Conservation (phyloP, 2,329 filamentous ascomycete species). For the Microdochium paspali region DNA sequence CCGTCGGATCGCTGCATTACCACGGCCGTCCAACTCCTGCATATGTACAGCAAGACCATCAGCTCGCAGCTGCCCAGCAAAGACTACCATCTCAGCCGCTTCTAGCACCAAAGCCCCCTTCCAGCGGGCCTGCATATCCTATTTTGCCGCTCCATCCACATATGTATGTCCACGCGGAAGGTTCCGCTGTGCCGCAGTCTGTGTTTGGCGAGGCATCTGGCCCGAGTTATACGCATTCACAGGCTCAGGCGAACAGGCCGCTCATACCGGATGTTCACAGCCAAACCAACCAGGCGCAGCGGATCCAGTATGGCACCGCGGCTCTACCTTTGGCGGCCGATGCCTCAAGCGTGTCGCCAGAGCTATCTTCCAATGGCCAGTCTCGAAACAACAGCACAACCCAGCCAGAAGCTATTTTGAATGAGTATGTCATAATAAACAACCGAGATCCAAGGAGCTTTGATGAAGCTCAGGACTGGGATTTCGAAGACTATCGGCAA, state of each 20-base stretch:
- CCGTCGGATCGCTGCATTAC: constrained; percentile 34
- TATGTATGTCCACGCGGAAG: not conserved
- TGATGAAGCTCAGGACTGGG: constrained; percentile 16
- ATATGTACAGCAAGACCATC: constrained; percentile 27
- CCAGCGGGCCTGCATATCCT: not conserved
- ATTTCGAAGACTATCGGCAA: constrained; percentile 45
- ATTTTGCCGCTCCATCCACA: not conserved
- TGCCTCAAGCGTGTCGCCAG: too few relatives aligned
- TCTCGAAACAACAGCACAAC: too few relatives aligned
- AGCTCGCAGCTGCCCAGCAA: constrained; percentile 29
- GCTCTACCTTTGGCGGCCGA: too few relatives aligned
- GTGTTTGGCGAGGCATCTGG: not conserved
- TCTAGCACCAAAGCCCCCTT: constrained; percentile 43
- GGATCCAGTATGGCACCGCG: too few relatives aligned
- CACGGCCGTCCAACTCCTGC: constrained; percentile 33
- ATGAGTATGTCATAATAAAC: not conserved
- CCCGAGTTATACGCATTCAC: not conserved
- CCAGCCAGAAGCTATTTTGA: not conserved
- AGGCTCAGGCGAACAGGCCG: not conserved
- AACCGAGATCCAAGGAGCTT: not conserved
- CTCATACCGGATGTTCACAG: too few relatives aligned
- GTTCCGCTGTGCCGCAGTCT: not conserved
- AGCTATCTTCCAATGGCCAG: too few relatives aligned
- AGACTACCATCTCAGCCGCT: constrained; percentile 12
- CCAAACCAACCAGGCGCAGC: too few relatives aligned